A percentile compares a stretch with the other conserved stretches of the same genome.
phyloP scores from a whole-genome alignment of 2,329 filamentous ascomycete genomes.

The Beauveria rudraprayagi region DNA sequence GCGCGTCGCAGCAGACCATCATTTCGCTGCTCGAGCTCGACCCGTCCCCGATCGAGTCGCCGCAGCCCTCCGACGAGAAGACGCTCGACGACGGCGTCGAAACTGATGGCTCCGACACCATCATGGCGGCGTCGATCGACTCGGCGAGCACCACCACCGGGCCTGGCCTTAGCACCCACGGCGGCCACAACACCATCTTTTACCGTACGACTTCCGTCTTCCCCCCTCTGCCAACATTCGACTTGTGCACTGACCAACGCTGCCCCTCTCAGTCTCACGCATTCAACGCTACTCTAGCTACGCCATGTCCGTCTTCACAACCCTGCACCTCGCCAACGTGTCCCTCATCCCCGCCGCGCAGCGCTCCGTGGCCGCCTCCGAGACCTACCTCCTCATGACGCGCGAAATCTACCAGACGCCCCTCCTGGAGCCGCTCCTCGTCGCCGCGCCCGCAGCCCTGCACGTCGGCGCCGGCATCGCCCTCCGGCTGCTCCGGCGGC shows the following conservation, averaged over 20 bases:
- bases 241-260: background rate
- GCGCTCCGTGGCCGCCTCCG: conserved; percentile 63
- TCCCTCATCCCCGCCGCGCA: conserved; percentile 71
- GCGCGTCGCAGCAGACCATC: conserved; percentile 45
- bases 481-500: conserved; percentile 65
- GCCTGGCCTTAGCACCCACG: conserved; percentile 55
- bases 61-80: conserved; percentile 41
- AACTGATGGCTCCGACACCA: conserved; percentile 15
- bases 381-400: conserved; percentile 82
- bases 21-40: conserved; percentile 70
- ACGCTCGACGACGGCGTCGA: conserved; percentile 33
- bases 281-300: conserved; percentile 88
- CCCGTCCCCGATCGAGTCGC: conserved; percentile 64
- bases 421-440: conserved; percentile 69
- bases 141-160: conserved; percentile 32
- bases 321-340: conserved; percentile 73
- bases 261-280: conserved; percentile 48
- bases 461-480: conserved; percentile 73
- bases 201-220: conserved; percentile 51
- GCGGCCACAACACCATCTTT: conserved; percentile 61
- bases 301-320: conserved; percentile 67
- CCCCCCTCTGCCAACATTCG: background rate
- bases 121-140: conserved; percentile 19
- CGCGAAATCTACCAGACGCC: conserved; percentile 87
- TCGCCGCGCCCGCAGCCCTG: conserved; percentile 63